These are phyloP conservation scores for Colletotrichum falcatum DNA, from an alignment of 2,329 filamentous ascomycete genomes.

Conservation along the genomic window DNA sequence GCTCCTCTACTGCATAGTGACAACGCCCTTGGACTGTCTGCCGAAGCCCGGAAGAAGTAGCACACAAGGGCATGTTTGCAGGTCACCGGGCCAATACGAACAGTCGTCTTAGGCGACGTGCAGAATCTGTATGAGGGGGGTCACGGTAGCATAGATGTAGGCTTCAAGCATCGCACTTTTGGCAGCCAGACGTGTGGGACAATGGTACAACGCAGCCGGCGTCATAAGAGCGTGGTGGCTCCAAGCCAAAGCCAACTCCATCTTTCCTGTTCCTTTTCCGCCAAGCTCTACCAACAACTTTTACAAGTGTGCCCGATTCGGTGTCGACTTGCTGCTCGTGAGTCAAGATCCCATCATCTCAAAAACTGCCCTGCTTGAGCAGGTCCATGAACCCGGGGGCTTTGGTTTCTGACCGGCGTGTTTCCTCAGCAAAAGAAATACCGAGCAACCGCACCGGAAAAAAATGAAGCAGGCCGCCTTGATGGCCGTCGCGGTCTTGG, in stretches of 20 bases:
- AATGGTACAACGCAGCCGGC: not conserved
- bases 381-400: too few relatives aligned
- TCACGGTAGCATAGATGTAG: not conserved
- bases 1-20: too few relatives aligned
- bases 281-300: fast-evolving
- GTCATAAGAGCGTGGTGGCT: not conserved
- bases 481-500: not conserved
- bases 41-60: not conserved
- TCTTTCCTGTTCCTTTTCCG: not conserved
- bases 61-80: not conserved
- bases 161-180: too few relatives aligned
- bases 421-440: not conserved
- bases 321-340: not conserved
- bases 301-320: fast-evolving
- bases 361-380: not conserved
- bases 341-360: too few relatives aligned
- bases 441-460: fast-evolving
- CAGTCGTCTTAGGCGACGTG: not conserved
- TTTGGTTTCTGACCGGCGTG: too few relatives aligned
- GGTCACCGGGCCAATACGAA: not conserved
- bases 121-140: not conserved
- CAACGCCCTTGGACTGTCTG: not conserved
- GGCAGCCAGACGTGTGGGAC: not conserved
- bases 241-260: fast-evolving
- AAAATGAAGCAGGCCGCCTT: not conserved